A percentile compares a stretch with the other conserved stretches of the same genome.
These are phyloP conservation scores for Trapa bicornis DNA, from an alignment of 345 rosid genomes.

Conservation along the genomic window DNA sequence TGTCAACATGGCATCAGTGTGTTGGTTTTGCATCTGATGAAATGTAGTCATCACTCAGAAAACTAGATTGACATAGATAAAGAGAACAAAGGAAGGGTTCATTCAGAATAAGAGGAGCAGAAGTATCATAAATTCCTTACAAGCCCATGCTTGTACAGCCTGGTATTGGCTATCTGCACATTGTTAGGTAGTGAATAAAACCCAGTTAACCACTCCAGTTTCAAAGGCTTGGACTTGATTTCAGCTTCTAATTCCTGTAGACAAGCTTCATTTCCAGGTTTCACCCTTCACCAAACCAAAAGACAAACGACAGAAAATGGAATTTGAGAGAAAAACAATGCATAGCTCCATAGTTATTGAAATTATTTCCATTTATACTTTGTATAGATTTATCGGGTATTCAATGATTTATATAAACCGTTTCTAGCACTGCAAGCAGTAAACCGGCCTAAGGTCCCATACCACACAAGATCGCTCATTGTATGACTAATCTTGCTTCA, in stretches of 20 bases:
- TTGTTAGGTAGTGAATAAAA: constrained; percentile 68
- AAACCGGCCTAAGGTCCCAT: not conserved
- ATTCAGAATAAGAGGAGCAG: not conserved
- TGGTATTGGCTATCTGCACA: constrained; percentile 60
- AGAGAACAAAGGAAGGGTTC: not conserved
- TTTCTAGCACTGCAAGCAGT: not conserved
- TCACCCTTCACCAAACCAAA: constrained; percentile 36
- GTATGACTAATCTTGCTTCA: not conserved
- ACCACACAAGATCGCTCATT: not conserved
- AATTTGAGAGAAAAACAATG: not conserved
- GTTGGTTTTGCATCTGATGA: not conserved
- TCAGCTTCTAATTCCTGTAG: constrained; percentile 50
- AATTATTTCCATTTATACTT: not conserved
- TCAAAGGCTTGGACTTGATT: constrained; percentile 50
- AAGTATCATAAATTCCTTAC: constrained; percentile 19
- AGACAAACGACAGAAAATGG: not conserved
- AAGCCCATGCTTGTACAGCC: constrained; percentile 61
- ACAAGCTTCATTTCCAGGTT: constrained; percentile 48
- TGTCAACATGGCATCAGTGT: not conserved
- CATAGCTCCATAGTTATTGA: not conserved
- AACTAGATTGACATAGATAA: not conserved
- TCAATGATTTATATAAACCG: not conserved
- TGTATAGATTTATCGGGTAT: not conserved
- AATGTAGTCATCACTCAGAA: not conserved
- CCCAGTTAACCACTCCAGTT: constrained; percentile 56